A percentile compares a stretch with the other conserved stretches of the same genome.
Conservation (phyloP, 352 stramenopile species). For the Thalassiosira pacifica region DNA sequence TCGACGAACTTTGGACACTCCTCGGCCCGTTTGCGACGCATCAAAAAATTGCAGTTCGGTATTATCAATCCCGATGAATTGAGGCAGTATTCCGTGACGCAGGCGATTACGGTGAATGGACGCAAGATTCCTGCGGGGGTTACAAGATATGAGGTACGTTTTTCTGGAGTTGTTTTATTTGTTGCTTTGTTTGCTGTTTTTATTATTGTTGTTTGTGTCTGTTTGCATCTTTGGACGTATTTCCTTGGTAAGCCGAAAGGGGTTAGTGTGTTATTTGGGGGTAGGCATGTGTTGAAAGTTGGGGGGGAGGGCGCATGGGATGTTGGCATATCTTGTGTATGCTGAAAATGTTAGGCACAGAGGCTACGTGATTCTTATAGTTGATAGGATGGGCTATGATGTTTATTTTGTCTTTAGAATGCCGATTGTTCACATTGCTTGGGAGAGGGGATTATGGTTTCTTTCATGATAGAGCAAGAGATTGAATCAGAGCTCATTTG, state of each 20-base stretch:
- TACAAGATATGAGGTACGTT: conserved; percentile 88
- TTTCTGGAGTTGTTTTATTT: neutral
- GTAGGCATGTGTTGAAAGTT: no score
- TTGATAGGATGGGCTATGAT: no score
- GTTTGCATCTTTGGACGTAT: conserved; percentile 2
- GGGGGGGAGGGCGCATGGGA: no score
- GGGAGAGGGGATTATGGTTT: conserved; percentile 3
- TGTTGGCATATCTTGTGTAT: neutral
- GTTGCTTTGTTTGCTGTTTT: no score
- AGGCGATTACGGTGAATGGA: conserved; percentile 97
- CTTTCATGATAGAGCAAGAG: conserved; percentile 9
- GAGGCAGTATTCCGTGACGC: conserved; percentile 95
- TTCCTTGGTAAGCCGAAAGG: neutral
- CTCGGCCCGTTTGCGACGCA: conserved; percentile 91
- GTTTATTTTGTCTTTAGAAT: no score
- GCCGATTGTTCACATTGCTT: no score
- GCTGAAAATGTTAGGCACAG: neutral
- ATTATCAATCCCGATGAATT: conserved; percentile 98
- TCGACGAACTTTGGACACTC: conserved; percentile 95
- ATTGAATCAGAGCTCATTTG: no score
- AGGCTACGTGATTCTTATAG: no score
- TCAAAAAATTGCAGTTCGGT: conserved; percentile 99
- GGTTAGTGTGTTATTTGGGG: neutral
- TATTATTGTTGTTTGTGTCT: conserved; percentile 1
- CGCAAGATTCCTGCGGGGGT: conserved; percentile 96